Evolutionary conservation across 352 stramenopile species (phyloP), one percentile per base, ranked within the genome.

Genomic region (Blastocystis sp.): DNA sequence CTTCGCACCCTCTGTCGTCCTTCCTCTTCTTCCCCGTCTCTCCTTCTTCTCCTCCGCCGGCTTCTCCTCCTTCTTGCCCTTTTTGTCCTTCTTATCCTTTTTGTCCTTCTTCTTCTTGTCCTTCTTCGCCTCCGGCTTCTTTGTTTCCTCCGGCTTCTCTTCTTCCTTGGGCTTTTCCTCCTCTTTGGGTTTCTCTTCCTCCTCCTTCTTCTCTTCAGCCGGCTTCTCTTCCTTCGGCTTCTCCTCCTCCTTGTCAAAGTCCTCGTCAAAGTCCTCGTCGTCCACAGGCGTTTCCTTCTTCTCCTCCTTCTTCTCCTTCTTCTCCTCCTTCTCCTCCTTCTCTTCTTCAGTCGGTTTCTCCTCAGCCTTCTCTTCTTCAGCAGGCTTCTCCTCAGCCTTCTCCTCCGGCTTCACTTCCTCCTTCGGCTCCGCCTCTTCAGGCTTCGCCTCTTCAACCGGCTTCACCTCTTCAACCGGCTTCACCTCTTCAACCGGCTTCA

Each of bases 91-190:
- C 28, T 34, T 34, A 34, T 34, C 28, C 28, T 34, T 34, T 34
- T 34, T 34, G 28, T 34, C 28, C 28, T 34, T 34, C 38, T 74
- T 82, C 38, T 89, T 52, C 56, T 88, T 89, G 19, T 89, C 61
- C 40, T 88, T 52, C 19, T 78, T 70, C 48, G 38, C 17, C 43
- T 14, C 65, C 10, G 41, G 41, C 62, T 80, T 69, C 43, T 14
- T 23, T 78, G 14, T 7, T 23, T 86, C 71, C 71, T 86, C 21
- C 34, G 11, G 10, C 23, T 86, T n/a, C 21, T 86, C 38, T 34
- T 88, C 70, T 88, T 76, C 38, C 43, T 88, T 88, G 41, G 40
- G 17, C 34, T 88, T 70, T 61, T 88, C 38, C 40, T 88, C 76
- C 61, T 88, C 81, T 10, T 87, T 70, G 11, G 10, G 11, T 34